phyloP scores from a whole-genome alignment of 768 basidiomycete species.

The Psilocybe tampanensis region DNA sequence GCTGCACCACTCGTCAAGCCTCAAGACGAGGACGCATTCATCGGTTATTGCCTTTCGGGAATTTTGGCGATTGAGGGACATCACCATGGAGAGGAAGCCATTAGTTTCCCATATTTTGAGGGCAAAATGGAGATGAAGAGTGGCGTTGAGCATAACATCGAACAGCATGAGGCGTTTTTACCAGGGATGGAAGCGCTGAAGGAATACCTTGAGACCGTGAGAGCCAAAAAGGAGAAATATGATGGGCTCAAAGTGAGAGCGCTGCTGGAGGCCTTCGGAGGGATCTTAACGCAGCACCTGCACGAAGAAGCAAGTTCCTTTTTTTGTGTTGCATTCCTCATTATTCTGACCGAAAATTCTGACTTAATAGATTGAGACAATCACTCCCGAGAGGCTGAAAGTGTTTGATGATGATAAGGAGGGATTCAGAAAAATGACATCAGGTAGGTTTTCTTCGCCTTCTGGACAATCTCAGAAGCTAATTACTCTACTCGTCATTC shows the following conservation, averaged over 20 bases:
- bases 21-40: slow-evolving; percentile 6
- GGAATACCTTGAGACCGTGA: slow-evolving; percentile 4
- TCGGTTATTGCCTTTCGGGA: slow-evolving; percentile 1
- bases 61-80: not conserved
- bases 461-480: not conserved
- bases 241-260: slow-evolving; percentile 3
- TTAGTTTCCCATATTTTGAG: slow-evolving; percentile 5
- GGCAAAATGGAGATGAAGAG: slow-evolving; percentile 5
- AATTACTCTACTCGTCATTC: not conserved
- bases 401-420: slow-evolving; percentile 15
- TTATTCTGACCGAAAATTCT: not conserved
- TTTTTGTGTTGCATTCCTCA: not conserved
- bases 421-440: slow-evolving; percentile 3
- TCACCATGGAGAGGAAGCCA: slow-evolving; percentile 8
- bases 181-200: not conserved
- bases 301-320: slow-evolving; percentile 7
- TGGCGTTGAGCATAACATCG: slow-evolving; percentile 4
- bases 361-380: slow-evolving; percentile 20
- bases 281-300: slow-evolving; percentile 7
- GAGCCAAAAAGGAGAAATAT: slow-evolving; percentile 1
- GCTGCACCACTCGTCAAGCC: not conserved
- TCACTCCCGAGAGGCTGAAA: slow-evolving; percentile 18
- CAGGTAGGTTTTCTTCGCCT: slow-evolving; percentile 1
- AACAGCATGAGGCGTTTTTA: slow-evolving; percentile 11
- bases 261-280: slow-evolving; percentile 7